Conservation (phyloP, 768 basidiomycete genomes). For the Boletus coccyginus region DNA sequence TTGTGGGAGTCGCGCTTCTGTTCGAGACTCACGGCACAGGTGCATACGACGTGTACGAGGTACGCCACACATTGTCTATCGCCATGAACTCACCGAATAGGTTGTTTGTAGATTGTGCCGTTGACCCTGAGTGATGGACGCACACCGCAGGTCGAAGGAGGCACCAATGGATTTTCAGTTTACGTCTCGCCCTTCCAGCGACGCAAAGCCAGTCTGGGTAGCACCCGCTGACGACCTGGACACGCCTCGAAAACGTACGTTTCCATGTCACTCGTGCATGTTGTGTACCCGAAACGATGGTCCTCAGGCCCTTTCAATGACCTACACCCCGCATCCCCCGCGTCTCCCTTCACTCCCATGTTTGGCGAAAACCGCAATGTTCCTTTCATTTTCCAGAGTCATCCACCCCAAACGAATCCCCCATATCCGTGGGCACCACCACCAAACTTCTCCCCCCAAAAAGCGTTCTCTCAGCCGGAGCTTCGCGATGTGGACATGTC, state of each 20-base stretch:
- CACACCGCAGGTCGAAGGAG: constrained; percentile 57
- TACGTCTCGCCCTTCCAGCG: constrained; percentile 59
- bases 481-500: constrained; percentile 72
- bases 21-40: constrained; percentile 7
- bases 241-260: constrained; percentile 69
- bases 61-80: neutral
- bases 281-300: constrained; percentile 23
- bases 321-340: constrained; percentile 36
- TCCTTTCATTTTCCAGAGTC: constrained; percentile 70
- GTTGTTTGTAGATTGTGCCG: neutral
- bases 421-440: constrained; percentile 67
- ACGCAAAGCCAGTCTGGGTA: constrained; percentile 60
- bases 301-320: constrained; percentile 43
- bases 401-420: constrained; percentile 41
- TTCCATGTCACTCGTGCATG: constrained; percentile 24
- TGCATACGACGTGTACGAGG: constrained; percentile 14
- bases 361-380: constrained; percentile 67
- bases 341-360: constrained; percentile 40
- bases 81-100: neutral
- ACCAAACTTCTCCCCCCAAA: constrained; percentile 54
- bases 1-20: constrained; percentile 12
- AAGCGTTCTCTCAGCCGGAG: constrained; percentile 58
- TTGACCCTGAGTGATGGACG: constrained; percentile 21
- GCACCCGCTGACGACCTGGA: constrained; percentile 40
- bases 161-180: constrained; percentile 91